A percentile compares a stretch with the other conserved stretches of the same genome.
Evolutionary conservation across 75 land plant species (phyloP).

Genomic region (Azolla pinnata): DNA sequence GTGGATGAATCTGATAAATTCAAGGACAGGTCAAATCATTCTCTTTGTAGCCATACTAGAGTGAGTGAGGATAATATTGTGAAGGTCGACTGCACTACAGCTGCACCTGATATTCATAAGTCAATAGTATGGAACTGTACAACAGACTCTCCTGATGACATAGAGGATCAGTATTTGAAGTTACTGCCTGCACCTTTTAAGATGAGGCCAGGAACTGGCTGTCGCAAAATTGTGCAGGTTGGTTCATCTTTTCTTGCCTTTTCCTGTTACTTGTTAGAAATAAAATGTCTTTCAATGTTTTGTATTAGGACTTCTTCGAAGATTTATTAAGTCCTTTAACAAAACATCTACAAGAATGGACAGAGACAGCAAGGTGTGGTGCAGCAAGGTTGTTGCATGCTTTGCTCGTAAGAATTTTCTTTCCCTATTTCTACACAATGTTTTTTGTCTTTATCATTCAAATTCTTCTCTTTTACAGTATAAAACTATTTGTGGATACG

Average conservation of each 20-base stretch:
- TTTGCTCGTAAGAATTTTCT: slow-evolving; percentile 18
- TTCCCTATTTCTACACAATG: not conserved
- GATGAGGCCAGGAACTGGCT: slow-evolving; percentile 21
- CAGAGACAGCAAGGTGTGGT: slow-evolving; percentile 11
- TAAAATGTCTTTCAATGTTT: slow-evolving; percentile 1
- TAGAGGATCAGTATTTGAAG: slow-evolving; percentile 4
- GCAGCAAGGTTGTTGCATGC: slow-evolving; percentile 31
- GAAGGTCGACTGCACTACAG: too few relatives aligned
- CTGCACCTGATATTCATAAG: too few relatives aligned
- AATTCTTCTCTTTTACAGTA: too few relatives aligned
- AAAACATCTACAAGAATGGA: slow-evolving; percentile 24
- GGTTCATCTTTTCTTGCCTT: not conserved
- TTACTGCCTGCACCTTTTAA: slow-evolving; percentile 20
- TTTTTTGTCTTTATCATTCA: too few relatives aligned
- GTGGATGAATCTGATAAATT: too few relatives aligned
- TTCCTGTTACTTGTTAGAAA: not conserved
- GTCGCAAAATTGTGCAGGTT: slow-evolving; percentile 28
- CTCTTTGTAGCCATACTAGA: too few relatives aligned
- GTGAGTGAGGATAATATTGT: too few relatives aligned
- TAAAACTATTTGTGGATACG: too few relatives aligned
- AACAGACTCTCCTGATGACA: not conserved
- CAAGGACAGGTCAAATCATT: too few relatives aligned
- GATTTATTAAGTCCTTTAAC: slow-evolving; percentile 9
- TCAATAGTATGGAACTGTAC: too few relatives aligned
- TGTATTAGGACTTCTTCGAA: slow-evolving; percentile 17